Percentiles rank a stretch among this genome's conserved stretches.
phyloP scores from a whole-genome alignment of 2,329 filamentous ascomycete species.

The Lojkania enalia region DNA sequence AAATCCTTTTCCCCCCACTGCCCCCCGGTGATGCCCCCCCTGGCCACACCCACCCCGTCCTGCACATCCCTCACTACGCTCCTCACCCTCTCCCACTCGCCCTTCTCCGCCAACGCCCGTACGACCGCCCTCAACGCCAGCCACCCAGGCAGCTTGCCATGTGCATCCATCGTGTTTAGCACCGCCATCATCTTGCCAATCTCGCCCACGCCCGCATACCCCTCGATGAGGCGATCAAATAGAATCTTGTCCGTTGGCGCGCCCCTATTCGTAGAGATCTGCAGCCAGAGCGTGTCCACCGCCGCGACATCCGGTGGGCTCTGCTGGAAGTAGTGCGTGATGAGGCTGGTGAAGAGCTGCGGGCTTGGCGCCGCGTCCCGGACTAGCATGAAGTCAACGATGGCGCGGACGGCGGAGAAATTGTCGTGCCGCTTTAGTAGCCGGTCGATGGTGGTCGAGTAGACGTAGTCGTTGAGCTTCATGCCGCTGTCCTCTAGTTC shows the following conservation, averaged over 20 bases:
- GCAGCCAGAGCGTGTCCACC: constrained; percentile 61
- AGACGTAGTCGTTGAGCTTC: constrained; percentile 64
- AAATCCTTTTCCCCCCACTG: constrained; percentile 21
- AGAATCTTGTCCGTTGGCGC: constrained; percentile 59
- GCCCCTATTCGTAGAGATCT: constrained; percentile 41
- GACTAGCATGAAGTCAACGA: constrained; percentile 65
- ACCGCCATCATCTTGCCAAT: constrained; percentile 50
- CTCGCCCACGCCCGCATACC: constrained; percentile 62
- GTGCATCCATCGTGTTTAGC: constrained; percentile 43
- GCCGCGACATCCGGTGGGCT: constrained; percentile 62
- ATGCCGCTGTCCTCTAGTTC: constrained; percentile 61
- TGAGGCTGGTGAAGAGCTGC: constrained; percentile 75
- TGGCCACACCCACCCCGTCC: constrained; percentile 34
- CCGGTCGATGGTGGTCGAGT: constrained; percentile 70
- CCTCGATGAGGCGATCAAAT: constrained; percentile 71
- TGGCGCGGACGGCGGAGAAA: constrained; percentile 57
- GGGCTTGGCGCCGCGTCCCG: constrained; percentile 59
- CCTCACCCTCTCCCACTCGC: constrained; percentile 40
- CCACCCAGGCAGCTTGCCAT: constrained; percentile 50
- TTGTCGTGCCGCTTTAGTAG: constrained; percentile 57
- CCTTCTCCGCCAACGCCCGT: constrained; percentile 40
- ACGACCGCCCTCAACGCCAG: constrained; percentile 45
- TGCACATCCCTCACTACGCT: constrained; percentile 45
- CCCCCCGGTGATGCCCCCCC: constrained; percentile 23
- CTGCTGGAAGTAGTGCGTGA: constrained; percentile 67